Evolutionary conservation across 139 green algal genomes (phyloP).

Genomic region (Ostreobium quekettii): DNA sequence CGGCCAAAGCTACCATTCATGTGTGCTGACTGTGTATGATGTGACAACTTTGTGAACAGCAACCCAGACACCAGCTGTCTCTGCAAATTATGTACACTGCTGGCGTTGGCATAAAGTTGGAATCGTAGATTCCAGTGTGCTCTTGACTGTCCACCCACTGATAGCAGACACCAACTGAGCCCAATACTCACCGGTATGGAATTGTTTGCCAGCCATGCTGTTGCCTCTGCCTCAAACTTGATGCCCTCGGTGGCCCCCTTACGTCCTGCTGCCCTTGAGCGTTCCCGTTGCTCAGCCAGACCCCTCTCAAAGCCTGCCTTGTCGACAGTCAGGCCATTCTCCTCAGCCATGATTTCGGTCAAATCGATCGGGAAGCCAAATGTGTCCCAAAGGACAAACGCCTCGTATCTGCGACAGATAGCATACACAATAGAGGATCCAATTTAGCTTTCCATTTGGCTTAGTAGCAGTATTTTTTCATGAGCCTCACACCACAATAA

Average conservation of each 20-base stretch:
- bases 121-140: no score
- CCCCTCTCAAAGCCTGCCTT: constrained; percentile 50
- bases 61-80: no score
- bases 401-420: constrained; percentile 34
- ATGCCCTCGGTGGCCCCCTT: constrained; percentile 33
- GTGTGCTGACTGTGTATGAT: no score
- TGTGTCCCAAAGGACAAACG: constrained; percentile 94
- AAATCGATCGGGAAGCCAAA: constrained; percentile 96
- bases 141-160: no score
- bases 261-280: constrained; percentile 40
- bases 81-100: no score
- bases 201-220: constrained; percentile 58
- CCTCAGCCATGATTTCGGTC: constrained; percentile 77
- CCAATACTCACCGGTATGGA: not conserved
- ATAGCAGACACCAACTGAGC: not conserved
- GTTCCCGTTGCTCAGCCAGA: constrained; percentile 78
- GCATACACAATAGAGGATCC: no score
- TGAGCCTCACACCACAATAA: no score
- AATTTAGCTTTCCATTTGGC: no score
- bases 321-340: constrained; percentile 77
- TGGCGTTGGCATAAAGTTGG: no score
- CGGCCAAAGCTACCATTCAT: no score
- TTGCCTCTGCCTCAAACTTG: constrained; percentile 83
- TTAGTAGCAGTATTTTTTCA: no score
- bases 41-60: no score